phyloP scores from a whole-genome alignment of 2,329 filamentous ascomycete genomes.

The Aspergillus amoenus region DNA sequence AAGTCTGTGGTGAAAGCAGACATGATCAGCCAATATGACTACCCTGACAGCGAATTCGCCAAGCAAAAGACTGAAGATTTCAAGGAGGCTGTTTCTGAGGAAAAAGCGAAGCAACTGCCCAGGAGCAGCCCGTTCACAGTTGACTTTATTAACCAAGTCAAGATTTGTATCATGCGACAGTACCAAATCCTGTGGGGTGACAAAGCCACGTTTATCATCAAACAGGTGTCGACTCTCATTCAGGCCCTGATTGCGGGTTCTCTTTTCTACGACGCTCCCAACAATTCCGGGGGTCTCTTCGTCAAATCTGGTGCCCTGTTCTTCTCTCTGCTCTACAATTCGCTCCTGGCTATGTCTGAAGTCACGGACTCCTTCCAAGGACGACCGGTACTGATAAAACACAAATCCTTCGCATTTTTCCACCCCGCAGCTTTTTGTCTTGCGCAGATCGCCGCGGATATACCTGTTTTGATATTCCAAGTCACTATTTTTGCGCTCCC shows the following conservation, averaged over 20 bases:
- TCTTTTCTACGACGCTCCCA: slow-evolving; percentile 64
- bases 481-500: slow-evolving; percentile 59
- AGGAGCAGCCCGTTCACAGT: slow-evolving; percentile 58
- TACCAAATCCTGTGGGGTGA: slow-evolving; percentile 67
- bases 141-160: slow-evolving; percentile 56
- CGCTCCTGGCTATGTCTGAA: slow-evolving; percentile 63
- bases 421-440: slow-evolving; percentile 52
- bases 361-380: slow-evolving; percentile 63
- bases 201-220: slow-evolving; percentile 63
- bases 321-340: slow-evolving; percentile 62
- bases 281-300: slow-evolving; percentile 61
- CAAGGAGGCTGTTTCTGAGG: slow-evolving; percentile 50
- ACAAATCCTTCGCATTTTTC: slow-evolving; percentile 58
- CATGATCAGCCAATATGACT: slow-evolving; percentile 59
- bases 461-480: slow-evolving; percentile 60
- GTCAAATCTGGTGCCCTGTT: slow-evolving; percentile 64
- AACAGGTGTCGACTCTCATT: slow-evolving; percentile 57
- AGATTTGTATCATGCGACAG: slow-evolving; percentile 57
- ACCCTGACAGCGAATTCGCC: slow-evolving; percentile 52
- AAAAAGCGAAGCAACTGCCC: slow-evolving; percentile 57
- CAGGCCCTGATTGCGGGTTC: slow-evolving; percentile 66
- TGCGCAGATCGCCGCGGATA: slow-evolving; percentile 49
- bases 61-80: slow-evolving; percentile 56
- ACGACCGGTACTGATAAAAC: slow-evolving; percentile 59
- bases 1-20: slow-evolving; percentile 50